phyloP scores from a whole-genome alignment of 2,329 filamentous ascomycete genomes.

The Ascochyta viciae-villosae region DNA sequence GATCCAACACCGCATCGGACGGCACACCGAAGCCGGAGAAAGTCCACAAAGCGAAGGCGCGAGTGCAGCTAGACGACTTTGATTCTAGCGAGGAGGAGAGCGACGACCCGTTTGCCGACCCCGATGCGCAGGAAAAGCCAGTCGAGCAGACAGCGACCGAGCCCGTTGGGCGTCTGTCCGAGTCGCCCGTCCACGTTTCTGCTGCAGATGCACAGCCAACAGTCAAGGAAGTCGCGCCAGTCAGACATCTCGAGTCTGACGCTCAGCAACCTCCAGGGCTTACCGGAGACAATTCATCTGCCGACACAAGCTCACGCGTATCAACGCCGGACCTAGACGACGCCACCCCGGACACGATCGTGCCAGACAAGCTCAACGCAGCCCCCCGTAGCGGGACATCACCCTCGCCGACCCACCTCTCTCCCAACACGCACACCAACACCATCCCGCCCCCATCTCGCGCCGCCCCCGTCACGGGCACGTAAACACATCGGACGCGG shows the following conservation, averaged over 20 bases:
- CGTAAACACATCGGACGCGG: too few relatives aligned
- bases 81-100: constrained; percentile 62
- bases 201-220: constrained; percentile 57
- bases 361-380: constrained; percentile 34
- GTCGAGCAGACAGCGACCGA: constrained; percentile 28
- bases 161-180: constrained; percentile 57
- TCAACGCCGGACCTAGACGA: constrained; percentile 43
- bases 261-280: constrained; percentile 66
- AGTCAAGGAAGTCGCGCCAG: constrained; percentile 23
- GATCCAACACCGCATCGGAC: constrained; percentile 44
- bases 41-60: constrained; percentile 65
- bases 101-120: constrained; percentile 53
- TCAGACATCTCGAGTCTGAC: constrained; percentile 39
- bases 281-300: constrained; percentile 73
- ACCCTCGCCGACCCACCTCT: constrained; percentile 34
- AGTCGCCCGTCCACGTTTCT: constrained; percentile 73
- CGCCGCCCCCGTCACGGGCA: constrained; percentile 53
- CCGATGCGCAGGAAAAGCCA: constrained; percentile 44
- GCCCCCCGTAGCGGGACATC: constrained; percentile 27
- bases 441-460: constrained; percentile 32
- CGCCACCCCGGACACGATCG: constrained; percentile 39
- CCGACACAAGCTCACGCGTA: constrained; percentile 58
- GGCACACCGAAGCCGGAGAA: constrained; percentile 63
- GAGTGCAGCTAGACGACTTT: constrained; percentile 74
- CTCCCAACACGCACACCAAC: constrained; percentile 20